These are phyloP conservation scores for Nothopassalora personata DNA, from an alignment of 2,329 filamentous ascomycete species.

Conservation along the genomic window DNA sequence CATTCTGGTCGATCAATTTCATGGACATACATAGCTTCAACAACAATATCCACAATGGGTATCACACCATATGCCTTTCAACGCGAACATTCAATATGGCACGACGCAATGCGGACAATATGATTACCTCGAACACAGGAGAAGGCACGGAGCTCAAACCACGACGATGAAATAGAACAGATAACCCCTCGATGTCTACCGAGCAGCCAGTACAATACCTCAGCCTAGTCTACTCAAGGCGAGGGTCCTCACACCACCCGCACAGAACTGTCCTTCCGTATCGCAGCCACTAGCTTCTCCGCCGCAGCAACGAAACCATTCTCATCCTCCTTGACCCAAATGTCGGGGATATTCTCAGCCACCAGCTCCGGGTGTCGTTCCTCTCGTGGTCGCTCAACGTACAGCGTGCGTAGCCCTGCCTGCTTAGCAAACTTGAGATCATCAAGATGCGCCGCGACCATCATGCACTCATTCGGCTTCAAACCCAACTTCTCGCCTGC, in stretches of 20 bases:
- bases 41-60: too few relatives aligned
- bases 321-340: slow-evolving; percentile 52
- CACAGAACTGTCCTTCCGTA: background rate
- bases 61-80: too few relatives aligned
- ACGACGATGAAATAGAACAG: background rate
- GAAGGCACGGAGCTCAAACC: background rate
- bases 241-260: background rate
- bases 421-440: slow-evolving; percentile 63
- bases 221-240: too few relatives aligned
- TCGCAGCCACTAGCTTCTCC: slow-evolving; percentile 31
- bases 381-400: slow-evolving; percentile 64
- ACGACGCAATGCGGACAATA: background rate
- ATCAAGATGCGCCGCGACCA: slow-evolving; percentile 70
- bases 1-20: background rate
- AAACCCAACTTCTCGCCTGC: slow-evolving; percentile 56
- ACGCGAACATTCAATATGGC: background rate
- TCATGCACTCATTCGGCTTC: slow-evolving; percentile 57
- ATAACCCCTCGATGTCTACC: too few relatives aligned
- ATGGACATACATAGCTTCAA: background rate
- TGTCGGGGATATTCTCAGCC: slow-evolving; percentile 58
- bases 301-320: slow-evolving; percentile 47
- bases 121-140: background rate
- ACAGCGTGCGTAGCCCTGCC: slow-evolving; percentile 64
- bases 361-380: slow-evolving; percentile 55
- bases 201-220: too few relatives aligned